A percentile compares a stretch with the other conserved stretches of the same genome.
phyloP scores from a whole-genome alignment of 2,329 filamentous ascomycete species.

The Fusarium fujikuroi region DNA sequence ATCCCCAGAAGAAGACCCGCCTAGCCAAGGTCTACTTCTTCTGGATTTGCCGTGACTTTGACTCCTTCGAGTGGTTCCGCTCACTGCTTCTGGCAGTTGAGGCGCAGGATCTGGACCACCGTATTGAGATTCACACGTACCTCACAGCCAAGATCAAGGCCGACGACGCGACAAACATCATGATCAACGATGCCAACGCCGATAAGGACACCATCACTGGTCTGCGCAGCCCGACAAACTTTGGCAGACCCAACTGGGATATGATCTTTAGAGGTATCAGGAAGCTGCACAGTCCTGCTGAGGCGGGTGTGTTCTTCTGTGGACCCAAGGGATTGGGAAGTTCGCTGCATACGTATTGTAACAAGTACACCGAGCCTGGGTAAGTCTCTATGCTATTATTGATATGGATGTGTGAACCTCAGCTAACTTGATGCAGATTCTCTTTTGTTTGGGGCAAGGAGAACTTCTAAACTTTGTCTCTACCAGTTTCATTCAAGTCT shows the following conservation, averaged over 20 bases:
- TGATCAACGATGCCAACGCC: conserved; percentile 89
- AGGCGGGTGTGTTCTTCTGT: conserved; percentile 86
- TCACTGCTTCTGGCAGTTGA: conserved; percentile 86
- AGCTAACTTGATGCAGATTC: conserved; percentile 59
- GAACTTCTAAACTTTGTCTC: conserved; percentile 56
- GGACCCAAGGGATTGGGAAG: conserved; percentile 84
- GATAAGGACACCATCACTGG: conserved; percentile 88
- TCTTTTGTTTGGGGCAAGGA: conserved; percentile 76
- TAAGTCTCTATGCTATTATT: conserved; percentile 54
- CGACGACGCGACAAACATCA: conserved; percentile 89
- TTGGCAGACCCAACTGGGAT: conserved; percentile 89
- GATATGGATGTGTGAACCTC: conserved; percentile 17
- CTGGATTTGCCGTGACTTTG: conserved; percentile 91
- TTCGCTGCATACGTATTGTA: conserved; percentile 82
- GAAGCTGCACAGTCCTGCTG: conserved; percentile 78
- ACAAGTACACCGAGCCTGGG: conserved; percentile 86
- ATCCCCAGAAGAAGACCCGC: conserved; percentile 80
- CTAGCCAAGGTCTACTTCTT: conserved; percentile 92
- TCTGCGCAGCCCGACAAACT: conserved; percentile 83
- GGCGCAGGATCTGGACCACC: conserved; percentile 83
- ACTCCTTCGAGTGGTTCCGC: conserved; percentile 90
- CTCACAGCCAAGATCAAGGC: conserved; percentile 87
- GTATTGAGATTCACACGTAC: conserved; percentile 91
- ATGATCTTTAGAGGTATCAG: conserved; percentile 87
- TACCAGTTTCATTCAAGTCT: background rate